A percentile compares a stretch with the other conserved stretches of the same genome.
Evolutionary conservation across 2,329 filamentous ascomycete genomes (phyloP).

Genomic region (Monosporascus sp.): DNA sequence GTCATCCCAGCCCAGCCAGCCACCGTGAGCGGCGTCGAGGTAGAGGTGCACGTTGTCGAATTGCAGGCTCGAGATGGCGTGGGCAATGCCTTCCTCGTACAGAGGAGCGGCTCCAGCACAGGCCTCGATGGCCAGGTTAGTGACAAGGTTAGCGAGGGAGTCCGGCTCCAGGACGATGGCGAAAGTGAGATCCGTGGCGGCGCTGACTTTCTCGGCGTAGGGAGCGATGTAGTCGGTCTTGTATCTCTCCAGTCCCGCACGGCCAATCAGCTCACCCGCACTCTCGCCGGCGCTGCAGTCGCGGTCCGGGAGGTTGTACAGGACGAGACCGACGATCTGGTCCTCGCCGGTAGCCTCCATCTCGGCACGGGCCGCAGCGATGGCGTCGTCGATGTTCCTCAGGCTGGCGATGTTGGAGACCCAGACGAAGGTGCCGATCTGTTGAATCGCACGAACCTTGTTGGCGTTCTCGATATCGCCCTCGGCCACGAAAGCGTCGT

Average conservation of each 20-base stretch:
- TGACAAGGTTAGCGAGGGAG: constrained; percentile 54
- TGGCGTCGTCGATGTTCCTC: constrained; percentile 47
- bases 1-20: constrained; percentile 54
- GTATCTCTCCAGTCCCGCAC: constrained; percentile 47
- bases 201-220: constrained; percentile 34
- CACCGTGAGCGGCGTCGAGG: constrained; percentile 52
- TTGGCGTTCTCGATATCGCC: constrained; percentile 33
- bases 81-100: constrained; percentile 45
- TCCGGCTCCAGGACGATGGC: constrained; percentile 50
- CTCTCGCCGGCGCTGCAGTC: constrained; percentile 53
- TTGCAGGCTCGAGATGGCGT: constrained; percentile 47
- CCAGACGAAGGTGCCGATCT: constrained; percentile 39
- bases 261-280: constrained; percentile 49
- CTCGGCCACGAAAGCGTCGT: constrained; percentile 28
- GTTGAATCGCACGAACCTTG: constrained; percentile 32
- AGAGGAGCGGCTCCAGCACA: constrained; percentile 42
- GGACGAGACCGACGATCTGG: constrained; percentile 31
- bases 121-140: constrained; percentile 46
- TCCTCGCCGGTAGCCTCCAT: constrained; percentile 27
- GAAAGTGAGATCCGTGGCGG: constrained; percentile 38
- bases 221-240: constrained; percentile 47
- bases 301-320: constrained; percentile 54
- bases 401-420: constrained; percentile 32
- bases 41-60: constrained; percentile 54
- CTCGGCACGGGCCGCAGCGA: constrained; percentile 30